Base-by-base conservation (phyloP, 768 basidiomycete genomes). In the Lentinula edodes region DNA sequence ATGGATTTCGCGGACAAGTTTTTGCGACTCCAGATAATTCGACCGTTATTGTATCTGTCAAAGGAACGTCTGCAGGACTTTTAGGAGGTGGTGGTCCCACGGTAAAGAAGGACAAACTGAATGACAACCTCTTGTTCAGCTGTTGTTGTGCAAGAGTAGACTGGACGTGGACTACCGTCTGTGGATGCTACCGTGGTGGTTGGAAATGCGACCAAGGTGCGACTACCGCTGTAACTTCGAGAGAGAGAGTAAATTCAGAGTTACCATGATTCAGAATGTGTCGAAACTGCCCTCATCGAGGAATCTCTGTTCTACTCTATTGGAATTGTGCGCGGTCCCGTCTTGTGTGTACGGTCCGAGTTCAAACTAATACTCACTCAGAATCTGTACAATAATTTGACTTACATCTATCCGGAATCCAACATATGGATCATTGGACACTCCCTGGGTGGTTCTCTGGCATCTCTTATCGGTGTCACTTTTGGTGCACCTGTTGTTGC, bases 61-160 rank as follows among this genome's bases (percentile, higher is more conserved):
- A 98, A 72, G 96, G 96, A 38, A 97, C 95, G 0, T 91, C 91
- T n/a, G 85, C 91, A 0, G 83, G 83, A 2, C 54, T 86, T 9
- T 82, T 93, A 56, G 84, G 91, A 1, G 83, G 88, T 18, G 87
- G 86, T 0, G 93, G 93, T 0, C 87, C 88, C 13, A 98, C 96
- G n/a, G 80, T 80, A 2, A 87, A 85, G 76, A 96, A 94, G 69
- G 96, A 98, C 78, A 95, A 90, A 74, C 71, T 91, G 58, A 98
- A 98, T 76, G 95, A 98, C 71, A 98, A 95, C 66, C 72, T 97
- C 6, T 74, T 98, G 61, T 96, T 96, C 72, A 90, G 88, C 64
- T 98, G 96, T 70, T 98, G 96, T 73, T 98, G 96, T 72, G 96
- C 96, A 0, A 77, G 85, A 16, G 83, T 97, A 34, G 93, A 92